Percentiles rank a stretch among this genome's conserved stretches.
phyloP scores from a whole-genome alignment of 768 basidiomycete species.

The Pleurotus eryngii region DNA sequence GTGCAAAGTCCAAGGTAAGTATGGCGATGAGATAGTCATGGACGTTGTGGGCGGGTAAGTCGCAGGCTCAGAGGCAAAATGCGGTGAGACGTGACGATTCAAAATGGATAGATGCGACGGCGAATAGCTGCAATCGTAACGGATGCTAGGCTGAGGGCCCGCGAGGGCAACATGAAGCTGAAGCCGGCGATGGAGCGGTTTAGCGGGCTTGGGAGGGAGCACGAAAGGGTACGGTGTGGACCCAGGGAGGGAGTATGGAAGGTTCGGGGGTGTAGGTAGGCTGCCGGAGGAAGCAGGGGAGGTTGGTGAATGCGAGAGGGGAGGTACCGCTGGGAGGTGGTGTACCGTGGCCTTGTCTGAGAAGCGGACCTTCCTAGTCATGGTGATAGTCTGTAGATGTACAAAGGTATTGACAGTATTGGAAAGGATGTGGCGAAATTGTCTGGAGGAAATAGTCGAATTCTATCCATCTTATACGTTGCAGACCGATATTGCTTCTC shows the following conservation, averaged over 20 bases:
- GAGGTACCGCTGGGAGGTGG: neutral
- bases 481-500: neutral
- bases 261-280: neutral
- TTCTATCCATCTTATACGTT: neutral
- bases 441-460: neutral
- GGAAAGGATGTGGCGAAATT: neutral
- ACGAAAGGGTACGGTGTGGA: neutral
- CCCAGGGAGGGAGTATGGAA: neutral
- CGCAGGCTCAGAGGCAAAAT: slow-evolving; percentile 24
- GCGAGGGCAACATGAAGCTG: neutral
- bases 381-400: neutral
- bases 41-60: slow-evolving; percentile 29
- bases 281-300: neutral
- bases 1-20: slow-evolving; percentile 31
- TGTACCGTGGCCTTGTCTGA: neutral
- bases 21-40: slow-evolving; percentile 28
- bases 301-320: neutral
- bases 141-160: neutral
- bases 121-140: neutral
- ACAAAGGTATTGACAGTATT: neutral
- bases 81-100: neutral
- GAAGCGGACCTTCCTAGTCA: neutral
- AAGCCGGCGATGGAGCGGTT: neutral
- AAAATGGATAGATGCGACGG: neutral
- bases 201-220: neutral